Evolutionary conservation across 108 stramenopile species (phyloP), one percentile per base, ranked within the genome.

Genomic region (Poteriospumella lacustris): DNA sequence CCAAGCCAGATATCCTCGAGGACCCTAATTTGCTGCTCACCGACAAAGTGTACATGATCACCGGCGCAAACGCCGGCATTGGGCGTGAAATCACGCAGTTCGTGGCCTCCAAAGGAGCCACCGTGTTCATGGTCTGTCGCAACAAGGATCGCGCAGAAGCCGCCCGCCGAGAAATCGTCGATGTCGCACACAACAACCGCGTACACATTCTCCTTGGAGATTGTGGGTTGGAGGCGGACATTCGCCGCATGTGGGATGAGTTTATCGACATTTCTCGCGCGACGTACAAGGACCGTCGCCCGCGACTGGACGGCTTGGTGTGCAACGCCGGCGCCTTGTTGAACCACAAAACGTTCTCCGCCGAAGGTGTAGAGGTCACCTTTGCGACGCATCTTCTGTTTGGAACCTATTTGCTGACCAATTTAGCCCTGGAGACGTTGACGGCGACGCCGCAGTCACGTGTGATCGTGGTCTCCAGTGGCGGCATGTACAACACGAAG

Each of bases 311-410:
- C 81, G 89, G 83, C 36, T 62, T 96, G 64, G 89, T 96, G 15
- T 96, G 95, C 79, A 94, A 94, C 79, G 95, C 92, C 0, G 95
- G 95, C 0, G 93, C 87, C 19, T 79, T 96, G 31, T 85, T 93
- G 64, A 92, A 93, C 72, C 89, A 93, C 19, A 82, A 91, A 47
- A 80, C 75, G 52, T 84, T 86, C 76, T 91, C 92, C 5, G 84
- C 81, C 36, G 92, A 93, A 73, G 93, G 93, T 19, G 85, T 89
- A 68, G 95, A 96, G 80, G 75, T 87, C 0, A 96, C 95, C 31
- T 91, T 93, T 76, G 93, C 93, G 68, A 85, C 89, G 12, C 95
- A 95, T 76, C 59, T 89, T 1, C 80, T 91, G 33, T 85, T 89
- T 41, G 92, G 91, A 39, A 90, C 91, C 76, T 89, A 89, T 38